Evolutionary conservation across 805 yeast genomes (phyloP).

Genomic region (Lachancea meyersii): DNA sequence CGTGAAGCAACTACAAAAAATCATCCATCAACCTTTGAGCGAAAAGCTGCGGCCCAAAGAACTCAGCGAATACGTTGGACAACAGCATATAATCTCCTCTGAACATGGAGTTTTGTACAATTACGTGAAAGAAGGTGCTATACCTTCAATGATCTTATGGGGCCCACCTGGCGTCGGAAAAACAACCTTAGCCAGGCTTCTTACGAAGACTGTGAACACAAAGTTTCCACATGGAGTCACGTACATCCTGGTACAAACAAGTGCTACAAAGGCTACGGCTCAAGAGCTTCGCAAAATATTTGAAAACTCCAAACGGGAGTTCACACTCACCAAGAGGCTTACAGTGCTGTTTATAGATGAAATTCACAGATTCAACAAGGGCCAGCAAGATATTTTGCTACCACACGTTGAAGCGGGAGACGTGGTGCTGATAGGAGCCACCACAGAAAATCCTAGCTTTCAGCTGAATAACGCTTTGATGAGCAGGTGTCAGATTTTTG

Average conservation of each 20-base stretch:
- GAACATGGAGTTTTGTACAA: slow-evolving; percentile 56
- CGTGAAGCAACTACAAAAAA: slow-evolving; percentile 23
- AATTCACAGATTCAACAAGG: slow-evolving; percentile 77
- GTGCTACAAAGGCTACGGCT: slow-evolving; percentile 64
- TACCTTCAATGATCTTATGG: slow-evolving; percentile 86
- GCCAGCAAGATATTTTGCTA: slow-evolving; percentile 82
- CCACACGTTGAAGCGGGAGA: slow-evolving; percentile 82
- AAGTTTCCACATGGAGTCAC: slow-evolving; percentile 10
- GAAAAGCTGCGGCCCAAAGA: slow-evolving; percentile 76
- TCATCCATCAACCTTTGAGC: slow-evolving; percentile 48
- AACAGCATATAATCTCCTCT: slow-evolving; percentile 62
- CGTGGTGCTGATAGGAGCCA: slow-evolving; percentile 85
- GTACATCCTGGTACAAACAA: slow-evolving; percentile 62
- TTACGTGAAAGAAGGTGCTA: slow-evolving; percentile 51
- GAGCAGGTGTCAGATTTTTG: slow-evolving; percentile 78
- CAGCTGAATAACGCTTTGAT: slow-evolving; percentile 75
- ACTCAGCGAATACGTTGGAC: slow-evolving; percentile 76
- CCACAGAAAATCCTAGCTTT: slow-evolving; percentile 90
- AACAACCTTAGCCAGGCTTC: slow-evolving; percentile 70
- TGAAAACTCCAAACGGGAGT: slow-evolving; percentile 36
- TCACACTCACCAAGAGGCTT: slow-evolving; percentile 39
- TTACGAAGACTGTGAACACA: slow-evolving; percentile 27
- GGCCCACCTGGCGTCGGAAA: slow-evolving; percentile 96
- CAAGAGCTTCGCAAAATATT: slow-evolving; percentile 60
- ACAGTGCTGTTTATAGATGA: slow-evolving; percentile 86